A percentile compares a stretch with the other conserved stretches of the same genome.
Evolutionary conservation across 495 filamentous ascomycete species (phyloP).

Genomic region (Xylaria castorea): DNA sequence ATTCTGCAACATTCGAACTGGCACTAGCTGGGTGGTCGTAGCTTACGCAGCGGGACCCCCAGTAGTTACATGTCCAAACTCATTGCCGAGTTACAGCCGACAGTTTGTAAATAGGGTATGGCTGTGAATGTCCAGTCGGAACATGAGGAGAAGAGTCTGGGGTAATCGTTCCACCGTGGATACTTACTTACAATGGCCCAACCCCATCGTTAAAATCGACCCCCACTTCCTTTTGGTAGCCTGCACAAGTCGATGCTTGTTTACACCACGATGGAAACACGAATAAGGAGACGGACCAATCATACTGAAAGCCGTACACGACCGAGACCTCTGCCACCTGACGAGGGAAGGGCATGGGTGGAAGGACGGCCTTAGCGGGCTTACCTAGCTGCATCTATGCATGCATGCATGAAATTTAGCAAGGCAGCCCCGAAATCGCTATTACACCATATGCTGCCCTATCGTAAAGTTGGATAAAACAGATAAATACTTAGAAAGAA

Average conservation of each 20-base stretch:
- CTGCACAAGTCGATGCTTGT: not conserved
- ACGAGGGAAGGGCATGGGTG: not conserved
- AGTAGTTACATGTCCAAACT: not conserved
- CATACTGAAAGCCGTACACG: not conserved
- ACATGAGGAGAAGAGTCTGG: not conserved
- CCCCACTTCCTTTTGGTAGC: not conserved
- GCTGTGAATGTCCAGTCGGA: not conserved
- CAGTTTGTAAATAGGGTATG: not conserved
- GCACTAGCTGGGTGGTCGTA: not conserved
- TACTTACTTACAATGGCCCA: not conserved
- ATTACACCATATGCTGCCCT: constrained; percentile 6
- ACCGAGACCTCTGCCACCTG: not conserved
- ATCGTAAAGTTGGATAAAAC: too few species aligned
- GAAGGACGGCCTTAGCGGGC: not conserved
- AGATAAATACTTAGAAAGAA: too few species aligned
- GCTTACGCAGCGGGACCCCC: not conserved
- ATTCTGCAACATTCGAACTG: too few species aligned
- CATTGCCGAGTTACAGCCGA: not conserved
- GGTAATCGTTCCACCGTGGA: not conserved
- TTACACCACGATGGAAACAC: not conserved
- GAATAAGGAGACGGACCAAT: not conserved
- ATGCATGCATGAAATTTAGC: not conserved
- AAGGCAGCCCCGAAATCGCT: constrained; percentile 1
- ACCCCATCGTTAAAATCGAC: not conserved
- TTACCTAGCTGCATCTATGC: not conserved